These are phyloP conservation scores for Septoria petroselini DNA, from an alignment of 2,329 filamentous ascomycete genomes.

Conservation along the genomic window DNA sequence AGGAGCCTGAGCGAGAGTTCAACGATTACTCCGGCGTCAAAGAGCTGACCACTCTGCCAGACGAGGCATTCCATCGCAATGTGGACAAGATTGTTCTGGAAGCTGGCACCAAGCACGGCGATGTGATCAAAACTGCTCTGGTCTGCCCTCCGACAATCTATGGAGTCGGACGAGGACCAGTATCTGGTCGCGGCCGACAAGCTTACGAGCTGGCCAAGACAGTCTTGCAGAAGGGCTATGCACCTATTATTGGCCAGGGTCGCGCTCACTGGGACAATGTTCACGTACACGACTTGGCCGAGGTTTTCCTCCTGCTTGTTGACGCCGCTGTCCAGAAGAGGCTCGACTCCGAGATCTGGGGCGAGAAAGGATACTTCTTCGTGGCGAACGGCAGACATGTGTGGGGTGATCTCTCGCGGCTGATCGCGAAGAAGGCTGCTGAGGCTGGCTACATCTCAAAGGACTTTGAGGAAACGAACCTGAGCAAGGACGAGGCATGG, in stretches of 20 bases:
- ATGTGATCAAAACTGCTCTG: slow-evolving; percentile 59
- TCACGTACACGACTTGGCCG: slow-evolving; percentile 59
- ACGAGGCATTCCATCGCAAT: slow-evolving; percentile 60
- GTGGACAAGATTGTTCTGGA: slow-evolving; percentile 66
- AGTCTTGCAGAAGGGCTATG: slow-evolving; percentile 53
- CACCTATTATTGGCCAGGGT: slow-evolving; percentile 57
- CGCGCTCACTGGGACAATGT: slow-evolving; percentile 56
- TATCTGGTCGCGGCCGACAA: slow-evolving; percentile 56
- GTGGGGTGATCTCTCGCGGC: slow-evolving; percentile 48
- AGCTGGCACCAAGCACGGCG: slow-evolving; percentile 45
- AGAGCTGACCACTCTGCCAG: slow-evolving; percentile 53
- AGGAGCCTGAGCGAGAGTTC: slow-evolving; percentile 46
- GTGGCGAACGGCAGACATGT: slow-evolving; percentile 59
- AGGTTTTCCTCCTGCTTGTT: slow-evolving; percentile 54
- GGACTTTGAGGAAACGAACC: slow-evolving; percentile 54
- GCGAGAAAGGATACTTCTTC: slow-evolving; percentile 64
- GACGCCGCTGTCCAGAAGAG: slow-evolving; percentile 33
- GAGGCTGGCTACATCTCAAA: slow-evolving; percentile 47
- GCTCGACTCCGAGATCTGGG: slow-evolving; percentile 51
- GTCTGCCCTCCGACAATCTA: slow-evolving; percentile 59
- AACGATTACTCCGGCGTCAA: slow-evolving; percentile 59
- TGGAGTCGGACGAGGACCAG: slow-evolving; percentile 52
- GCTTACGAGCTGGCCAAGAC: slow-evolving; percentile 54
- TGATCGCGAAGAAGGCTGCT: slow-evolving; percentile 25
- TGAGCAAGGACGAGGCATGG: slow-evolving; percentile 50